Evolutionary conservation across 345 rosid species (phyloP), one percentile per base, ranked within the genome.

Genomic region (Brassica incana): DNA sequence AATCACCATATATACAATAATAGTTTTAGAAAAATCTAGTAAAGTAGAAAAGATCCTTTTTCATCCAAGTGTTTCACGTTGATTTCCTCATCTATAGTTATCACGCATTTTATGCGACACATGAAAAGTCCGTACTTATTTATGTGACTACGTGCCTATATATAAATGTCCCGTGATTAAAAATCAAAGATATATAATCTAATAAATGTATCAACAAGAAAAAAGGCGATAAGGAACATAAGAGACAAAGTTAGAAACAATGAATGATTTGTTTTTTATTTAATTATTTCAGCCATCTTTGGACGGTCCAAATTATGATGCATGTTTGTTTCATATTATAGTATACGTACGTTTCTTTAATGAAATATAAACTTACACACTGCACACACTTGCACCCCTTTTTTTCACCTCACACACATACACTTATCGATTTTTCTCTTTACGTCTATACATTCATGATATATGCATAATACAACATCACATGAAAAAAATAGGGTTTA

Each of bases 1-100:
- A 20, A 20, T 80, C 63, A 9, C 30, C 40, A 75, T 75, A 69
- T 78, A 74, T 60, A 35, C 68, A 78, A 40, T 32, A 32, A 62
- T 70, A 52, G 18, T 64, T 71, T 58, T 80, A 56, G 68, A 43
- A 75, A 56, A 56, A 40, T 70, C 56, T 70, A 50, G 66, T 70
- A 75, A 80, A 80, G 83, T 71, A 73, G 64, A 75, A 43, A 61
- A 58, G 80, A 58, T 59, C 72, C 65, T 50, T 70, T 68, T 74
- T 63, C 16, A 16, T 68, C 75, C 79, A 80, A 80, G 83, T 80
- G 76, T 75, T 75, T 75, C 79, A 80, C 83, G 76, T 70, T 80
- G 76, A 75, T 80, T 58, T 72, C 67, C 62, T 54, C 68, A 70
- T 56, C 75, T 43, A 61, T 68, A 62, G 62, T 69, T 69, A 75